Base-by-base conservation (phyloP, 2,329 filamentous ascomycete species). In the Calonectria multiphialidica region DNA sequence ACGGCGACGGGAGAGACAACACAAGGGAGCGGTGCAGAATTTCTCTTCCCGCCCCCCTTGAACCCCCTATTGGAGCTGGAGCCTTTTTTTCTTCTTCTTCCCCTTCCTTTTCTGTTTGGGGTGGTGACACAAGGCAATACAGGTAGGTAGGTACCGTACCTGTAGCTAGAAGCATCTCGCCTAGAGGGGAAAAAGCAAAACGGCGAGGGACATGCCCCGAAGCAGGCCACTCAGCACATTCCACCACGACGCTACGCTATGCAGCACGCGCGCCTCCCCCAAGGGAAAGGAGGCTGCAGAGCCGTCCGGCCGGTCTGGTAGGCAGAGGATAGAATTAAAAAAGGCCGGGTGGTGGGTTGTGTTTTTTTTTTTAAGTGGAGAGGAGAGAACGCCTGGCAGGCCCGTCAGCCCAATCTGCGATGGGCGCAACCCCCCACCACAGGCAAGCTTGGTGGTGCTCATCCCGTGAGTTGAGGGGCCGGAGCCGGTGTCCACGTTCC, bases 351-450 rank as follows among this genome's bases (percentile, higher is more conserved):
- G 57, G 57, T 62, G 57, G 57, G 37, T 30, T 30, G 5, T 57
- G 40, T 57, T 57, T 59, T 59, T 59, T 59, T 57, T 59, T 59
- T 59, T 59, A 44, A 45, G 57, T 62, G 57, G 57, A 62, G 57
- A 61, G 57, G 40, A 61, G 57, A 45, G 47, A 25, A 61, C 21
- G 42, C 37, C 35, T 57, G 57, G 35, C 57, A 62, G 57, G 57
- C 37, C 28, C 35, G 23, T 42, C 57, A 62, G 57, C 23, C 57
- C 57, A 62, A 62, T 62, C 57, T 61, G 37, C 42, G 57, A 57
- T 61, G 57, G 57, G 21, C 35, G 57, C 35, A 61, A 44, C 57
- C 57, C 57, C 57, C 37, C 57, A 42, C 37, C 57, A 62, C 57
- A 45, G 23, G 23, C 40, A 12, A 12, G 35, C 35, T 37, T 37